Conservation (phyloP, 2,329 filamentous ascomycete species). For the Moelleriella libera region DNA sequence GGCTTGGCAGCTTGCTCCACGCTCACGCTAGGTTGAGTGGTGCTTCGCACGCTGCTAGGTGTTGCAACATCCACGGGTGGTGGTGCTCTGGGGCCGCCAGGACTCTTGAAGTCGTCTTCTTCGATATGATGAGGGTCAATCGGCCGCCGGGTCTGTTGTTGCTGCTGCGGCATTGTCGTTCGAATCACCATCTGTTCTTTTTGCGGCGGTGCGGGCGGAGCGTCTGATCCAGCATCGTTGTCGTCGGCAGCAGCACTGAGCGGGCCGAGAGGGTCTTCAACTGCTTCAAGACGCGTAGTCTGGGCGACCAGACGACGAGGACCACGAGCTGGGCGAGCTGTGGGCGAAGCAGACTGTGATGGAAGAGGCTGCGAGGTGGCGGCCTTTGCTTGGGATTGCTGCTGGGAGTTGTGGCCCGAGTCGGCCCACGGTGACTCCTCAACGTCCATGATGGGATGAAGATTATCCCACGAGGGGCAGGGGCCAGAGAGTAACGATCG, state of each 20-base stretch:
- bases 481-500: neutral
- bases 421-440: slow-evolving; percentile 42
- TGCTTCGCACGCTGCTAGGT: slow-evolving; percentile 35
- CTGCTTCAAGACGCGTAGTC: slow-evolving; percentile 63
- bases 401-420: slow-evolving; percentile 18
- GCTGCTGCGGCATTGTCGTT: slow-evolving; percentile 37
- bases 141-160: slow-evolving; percentile 26
- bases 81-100: slow-evolving; percentile 45
- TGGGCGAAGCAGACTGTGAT: slow-evolving; percentile 8
- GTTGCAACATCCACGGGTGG: slow-evolving; percentile 47
- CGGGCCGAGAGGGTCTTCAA: slow-evolving; percentile 64
- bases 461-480: neutral
- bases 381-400: slow-evolving; percentile 17
- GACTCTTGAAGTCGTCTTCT: slow-evolving; percentile 49
- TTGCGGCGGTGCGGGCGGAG: slow-evolving; percentile 54
- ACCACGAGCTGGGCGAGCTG: slow-evolving; percentile 29
- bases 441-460: slow-evolving; percentile 26
- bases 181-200: slow-evolving; percentile 52
- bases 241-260: slow-evolving; percentile 50
- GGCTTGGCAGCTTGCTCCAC: slow-evolving; percentile 90
- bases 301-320: slow-evolving; percentile 57
- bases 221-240: slow-evolving; percentile 23
- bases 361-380: slow-evolving; percentile 13
- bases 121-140: slow-evolving; percentile 53
- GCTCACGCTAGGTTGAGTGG: slow-evolving; percentile 64